phyloP scores from a whole-genome alignment of 2,329 filamentous ascomycete species.

The Corniculantispora saksenae region DNA sequence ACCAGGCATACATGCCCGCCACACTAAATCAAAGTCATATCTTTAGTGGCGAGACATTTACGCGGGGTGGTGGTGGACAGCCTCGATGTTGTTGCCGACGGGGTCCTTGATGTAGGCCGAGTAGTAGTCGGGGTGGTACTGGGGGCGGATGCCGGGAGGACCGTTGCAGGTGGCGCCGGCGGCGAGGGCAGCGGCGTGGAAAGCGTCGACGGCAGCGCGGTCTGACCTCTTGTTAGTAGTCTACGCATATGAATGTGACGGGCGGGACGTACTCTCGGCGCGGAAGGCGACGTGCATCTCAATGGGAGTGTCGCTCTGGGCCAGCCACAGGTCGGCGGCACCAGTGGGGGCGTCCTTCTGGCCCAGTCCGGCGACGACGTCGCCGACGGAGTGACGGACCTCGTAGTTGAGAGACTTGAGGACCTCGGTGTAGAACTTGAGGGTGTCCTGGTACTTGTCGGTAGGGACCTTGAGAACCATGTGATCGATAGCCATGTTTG shows the following conservation, averaged over 20 bases:
- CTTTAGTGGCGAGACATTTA: neutral
- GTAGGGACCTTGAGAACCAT: conserved; percentile 32
- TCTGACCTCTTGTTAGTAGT: conserved; percentile 29
- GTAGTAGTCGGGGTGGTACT: conserved; percentile 51
- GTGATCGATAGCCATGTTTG: conserved; percentile 39
- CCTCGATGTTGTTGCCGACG: conserved; percentile 55
- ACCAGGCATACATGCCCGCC: neutral
- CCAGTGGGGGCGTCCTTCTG: conserved; percentile 22
- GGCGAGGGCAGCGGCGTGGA: conserved; percentile 43
- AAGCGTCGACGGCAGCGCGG: conserved; percentile 44
- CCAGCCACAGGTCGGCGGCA: conserved; percentile 16
- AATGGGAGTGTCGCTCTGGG: conserved; percentile 10
- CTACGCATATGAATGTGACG: neutral
- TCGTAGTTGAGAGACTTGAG: conserved; percentile 40
- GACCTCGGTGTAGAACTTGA: conserved; percentile 37
- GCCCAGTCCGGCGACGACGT: conserved; percentile 35
- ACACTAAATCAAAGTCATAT: neutral
- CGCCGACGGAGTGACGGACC: conserved; percentile 29
- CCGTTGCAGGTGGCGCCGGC: conserved; percentile 51
- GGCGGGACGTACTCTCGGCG: conserved; percentile 26
- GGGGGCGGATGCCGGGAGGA: conserved; percentile 43
- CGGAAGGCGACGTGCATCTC: conserved; percentile 34
- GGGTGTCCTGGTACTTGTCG: conserved; percentile 29
- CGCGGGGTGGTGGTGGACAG: conserved; percentile 28
- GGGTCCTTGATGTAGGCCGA: conserved; percentile 53